Base-by-base conservation (phyloP, 2,329 filamentous ascomycete genomes). In the Epichloe sibirici region DNA sequence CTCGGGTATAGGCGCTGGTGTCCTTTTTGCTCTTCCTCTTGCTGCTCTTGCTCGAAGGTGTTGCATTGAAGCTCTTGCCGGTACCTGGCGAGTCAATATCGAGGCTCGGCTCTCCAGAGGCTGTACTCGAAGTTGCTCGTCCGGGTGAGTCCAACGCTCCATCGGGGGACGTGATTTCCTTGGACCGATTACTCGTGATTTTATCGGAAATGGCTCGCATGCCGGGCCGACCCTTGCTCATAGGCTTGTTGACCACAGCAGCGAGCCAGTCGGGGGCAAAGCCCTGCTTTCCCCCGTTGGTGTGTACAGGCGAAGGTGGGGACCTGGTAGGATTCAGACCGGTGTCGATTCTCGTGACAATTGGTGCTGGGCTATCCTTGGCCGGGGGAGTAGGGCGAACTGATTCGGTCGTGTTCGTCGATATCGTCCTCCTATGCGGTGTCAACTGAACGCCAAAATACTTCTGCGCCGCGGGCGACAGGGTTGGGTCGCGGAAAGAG, bases 1-100 rank as follows among this genome's bases (percentile, higher is more conserved):
- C 93, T 34, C 88, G 85, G 17, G 84, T 88, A 68, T 97, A 98
- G 1, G 93, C 93, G 62, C 90, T 96, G 0, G 93, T 98, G 53
- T 89, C 85, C 66, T 97, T 94, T 73, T 98, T 98, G 49, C 83
- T 81, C 69, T 91, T 90, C 77, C 84, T 77, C 62, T 76, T 72
- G 52, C 69, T 72, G 61, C 71, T 68, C 63, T 74, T 70, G 64
- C 71, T 76, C 28, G 72, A 66, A 3, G 74, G 67, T 3, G 77
- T 76, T 4, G 71, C 66, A 57, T 72, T 75, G 4, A 76, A 74
- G 44, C 74, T 79, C 65, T 79, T 83, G 47, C 78, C 75, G 1
- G 74, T 71, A 60, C 86, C 85, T 0, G 83, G 79, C 43, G 86
- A 89, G 49, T 91, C 88, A 1, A 90, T 76, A 49, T 94, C 89